Percentiles rank a stretch among this genome's conserved stretches.
Evolutionary conservation across 148 eudicot species (phyloP).

Genomic region (Talinum fruticosum): DNA sequence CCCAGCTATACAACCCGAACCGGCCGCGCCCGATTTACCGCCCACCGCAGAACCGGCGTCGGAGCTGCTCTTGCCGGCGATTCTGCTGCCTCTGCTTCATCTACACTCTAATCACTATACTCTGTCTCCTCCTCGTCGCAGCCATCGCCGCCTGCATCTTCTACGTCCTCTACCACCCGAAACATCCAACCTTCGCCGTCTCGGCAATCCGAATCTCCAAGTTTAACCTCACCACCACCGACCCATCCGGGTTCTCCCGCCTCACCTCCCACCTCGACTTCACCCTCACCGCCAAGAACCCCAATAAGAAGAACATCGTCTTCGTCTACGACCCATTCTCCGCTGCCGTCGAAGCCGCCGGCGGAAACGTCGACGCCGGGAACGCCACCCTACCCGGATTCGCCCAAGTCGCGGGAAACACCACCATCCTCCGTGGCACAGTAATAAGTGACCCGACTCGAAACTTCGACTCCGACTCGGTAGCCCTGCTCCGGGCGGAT

Average conservation of each 20-base stretch:
- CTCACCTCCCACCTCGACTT: constrained; percentile 54
- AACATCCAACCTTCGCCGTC: constrained; percentile 66
- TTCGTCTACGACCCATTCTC: constrained; percentile 46
- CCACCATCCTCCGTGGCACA: constrained; percentile 34
- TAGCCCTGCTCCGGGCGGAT: constrained; percentile 43
- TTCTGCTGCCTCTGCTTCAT: constrained; percentile 61
- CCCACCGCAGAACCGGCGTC: constrained; percentile 33
- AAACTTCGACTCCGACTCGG: constrained; percentile 50
- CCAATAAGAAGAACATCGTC: constrained; percentile 55
- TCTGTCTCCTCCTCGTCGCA: constrained; percentile 49
- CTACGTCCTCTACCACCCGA: constrained; percentile 79
- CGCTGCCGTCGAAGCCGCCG: constrained; percentile 19
- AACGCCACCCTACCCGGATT: constrained; percentile 52
- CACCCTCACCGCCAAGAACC: constrained; percentile 74
- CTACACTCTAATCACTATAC: constrained; percentile 51
- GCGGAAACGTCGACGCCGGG: constrained; percentile 32
- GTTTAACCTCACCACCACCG: constrained; percentile 60
- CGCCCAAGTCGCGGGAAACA: constrained; percentile 34
- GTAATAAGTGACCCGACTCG: constrained; percentile 13
- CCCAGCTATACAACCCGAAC: constrained; percentile 56
- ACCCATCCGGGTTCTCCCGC: constrained; percentile 41
- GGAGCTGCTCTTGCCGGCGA: constrained; percentile 43
- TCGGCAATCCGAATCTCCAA: constrained; percentile 43
- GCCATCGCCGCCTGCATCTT: constrained; percentile 60
- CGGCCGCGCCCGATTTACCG: constrained; percentile 59